These are phyloP conservation scores for Tilletia walkeri DNA, from an alignment of 1,284 basidiomycete genomes.

Conservation along the genomic window DNA sequence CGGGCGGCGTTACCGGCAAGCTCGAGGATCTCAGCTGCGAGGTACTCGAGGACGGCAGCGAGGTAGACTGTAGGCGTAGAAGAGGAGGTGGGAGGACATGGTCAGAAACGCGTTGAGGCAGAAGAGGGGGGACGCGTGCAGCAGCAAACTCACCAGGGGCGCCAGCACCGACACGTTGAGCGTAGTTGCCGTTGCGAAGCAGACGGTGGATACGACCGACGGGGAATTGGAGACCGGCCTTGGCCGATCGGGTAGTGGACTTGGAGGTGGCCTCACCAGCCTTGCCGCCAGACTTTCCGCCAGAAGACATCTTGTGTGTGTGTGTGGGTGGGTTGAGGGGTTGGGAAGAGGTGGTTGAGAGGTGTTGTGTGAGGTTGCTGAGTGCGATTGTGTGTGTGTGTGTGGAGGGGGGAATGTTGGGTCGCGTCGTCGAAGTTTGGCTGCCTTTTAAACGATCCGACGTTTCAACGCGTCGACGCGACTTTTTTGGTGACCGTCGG, in stretches of 20 bases:
- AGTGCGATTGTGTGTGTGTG: background rate
- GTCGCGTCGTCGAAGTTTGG: slow-evolving; percentile 5
- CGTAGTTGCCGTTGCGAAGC: slow-evolving; percentile 80
- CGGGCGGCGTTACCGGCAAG: slow-evolving; percentile 74
- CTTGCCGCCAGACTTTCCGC: slow-evolving; percentile 59
- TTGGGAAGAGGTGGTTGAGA: background rate
- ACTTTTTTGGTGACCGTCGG: too few relatives aligned
- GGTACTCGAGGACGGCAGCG: slow-evolving; percentile 78
- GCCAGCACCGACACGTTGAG: slow-evolving; percentile 71
- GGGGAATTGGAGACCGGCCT: slow-evolving; percentile 69
- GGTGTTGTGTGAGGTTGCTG: slow-evolving; percentile 10
- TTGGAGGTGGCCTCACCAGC: slow-evolving; percentile 58
- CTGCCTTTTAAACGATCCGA: background rate
- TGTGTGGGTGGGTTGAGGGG: slow-evolving; percentile 17
- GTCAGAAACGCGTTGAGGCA: background rate
- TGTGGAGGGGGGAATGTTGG: background rate
- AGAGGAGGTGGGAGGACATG: slow-evolving; percentile 9
- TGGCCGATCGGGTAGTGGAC: slow-evolving; percentile 72
- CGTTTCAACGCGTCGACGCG: background rate
- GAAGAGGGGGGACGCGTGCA: background rate
- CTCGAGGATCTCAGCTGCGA: slow-evolving; percentile 83
- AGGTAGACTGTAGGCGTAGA: slow-evolving; percentile 68
- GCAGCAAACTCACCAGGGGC: slow-evolving; percentile 66
- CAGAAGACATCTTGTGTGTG: slow-evolving; percentile 37
- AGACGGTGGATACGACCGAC: slow-evolving; percentile 85